Evolutionary conservation across 805 yeast species (phyloP), one percentile per base, ranked within the genome.

Genomic region (Candida chilensis): DNA sequence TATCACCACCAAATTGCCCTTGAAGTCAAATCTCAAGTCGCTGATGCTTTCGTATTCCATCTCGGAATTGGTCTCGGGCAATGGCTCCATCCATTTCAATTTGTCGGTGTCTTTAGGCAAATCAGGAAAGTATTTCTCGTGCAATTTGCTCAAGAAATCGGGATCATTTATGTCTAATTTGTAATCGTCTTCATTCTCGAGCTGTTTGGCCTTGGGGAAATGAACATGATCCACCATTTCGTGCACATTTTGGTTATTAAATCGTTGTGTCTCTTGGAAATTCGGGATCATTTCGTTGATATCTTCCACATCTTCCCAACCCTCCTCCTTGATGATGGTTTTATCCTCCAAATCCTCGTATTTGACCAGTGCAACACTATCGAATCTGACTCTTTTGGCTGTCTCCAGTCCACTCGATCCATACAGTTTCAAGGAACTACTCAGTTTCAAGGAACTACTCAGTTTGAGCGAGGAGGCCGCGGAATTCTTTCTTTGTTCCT

Each of bases 51-150:
- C 67, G 50, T 71, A 59, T 16, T 67, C 58, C 40, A 57, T 64
- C 41, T 52, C 45, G 0, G 57, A 54, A 16, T 57, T 52, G 9
- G 52, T 37, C 1, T 70, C 64, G 16, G 70, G 61, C 1, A 78
- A 71, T 2, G 83, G 76, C 34, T 78, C 70, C 95, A 88, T 88
- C 99, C 99, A 92, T 35, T 87, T 82, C 33, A 92, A 52, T 42
- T 84, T 81, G 24, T 74, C 77, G 0, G 84, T 71, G 40, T 92
- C 95, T 28, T 64, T 74, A 2, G 96, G 95, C 30, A 92, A 60
- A 40, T 87, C 90, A 1, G 99, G 96, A 55, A 78, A 92, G 55
- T 74, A 90, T 46, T 82, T 83, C 16, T 76, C 81, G 44, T 87
- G 92, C 30, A 92, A 57, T 45, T 86, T 79, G 17, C 77, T 77